phyloP scores from a whole-genome alignment of 2,329 filamentous ascomycete species.

The Calonectria hawksworthii region DNA sequence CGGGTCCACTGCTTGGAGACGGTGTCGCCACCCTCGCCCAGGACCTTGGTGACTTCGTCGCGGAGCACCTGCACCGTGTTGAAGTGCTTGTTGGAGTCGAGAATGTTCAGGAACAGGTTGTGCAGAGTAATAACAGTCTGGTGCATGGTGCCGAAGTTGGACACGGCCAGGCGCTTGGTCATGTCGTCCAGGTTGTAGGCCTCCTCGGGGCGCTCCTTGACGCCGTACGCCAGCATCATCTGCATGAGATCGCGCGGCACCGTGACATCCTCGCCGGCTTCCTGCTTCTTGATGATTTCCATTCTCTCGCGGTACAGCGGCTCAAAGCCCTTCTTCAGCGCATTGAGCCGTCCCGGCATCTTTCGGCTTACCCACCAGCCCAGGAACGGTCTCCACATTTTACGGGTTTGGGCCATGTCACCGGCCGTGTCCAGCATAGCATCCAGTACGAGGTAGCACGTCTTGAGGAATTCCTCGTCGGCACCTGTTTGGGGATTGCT shows the following conservation, averaged over 20 bases:
- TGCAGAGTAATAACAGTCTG: neutral
- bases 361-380: constrained; percentile 46
- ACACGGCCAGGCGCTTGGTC: constrained; percentile 8
- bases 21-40: constrained; percentile 36
- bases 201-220: constrained; percentile 55
- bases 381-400: constrained; percentile 39
- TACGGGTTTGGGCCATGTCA: constrained; percentile 1
- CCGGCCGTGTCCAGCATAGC: constrained; percentile 35
- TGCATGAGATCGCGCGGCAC: constrained; percentile 56
- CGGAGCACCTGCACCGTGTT: constrained; percentile 9
- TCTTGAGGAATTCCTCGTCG: constrained; percentile 52
- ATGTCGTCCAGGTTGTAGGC: constrained; percentile 30
- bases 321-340: constrained; percentile 37
- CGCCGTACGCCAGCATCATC: constrained; percentile 57
- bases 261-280: neutral
- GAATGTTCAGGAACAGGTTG: constrained; percentile 12
- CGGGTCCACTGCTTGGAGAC: constrained; percentile 55
- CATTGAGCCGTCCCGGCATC: constrained; percentile 45
- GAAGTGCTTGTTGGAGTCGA: constrained; percentile 3
- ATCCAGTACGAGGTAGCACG: constrained; percentile 48
- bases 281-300: constrained; percentile 34
- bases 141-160: constrained; percentile 18
- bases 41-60: constrained; percentile 52
- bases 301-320: constrained; percentile 20
- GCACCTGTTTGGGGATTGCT: constrained; percentile 40